Evolutionary conservation across 352 stramenopile genomes (phyloP).

Genomic region (Globisporangium acanthophoron): DNA sequence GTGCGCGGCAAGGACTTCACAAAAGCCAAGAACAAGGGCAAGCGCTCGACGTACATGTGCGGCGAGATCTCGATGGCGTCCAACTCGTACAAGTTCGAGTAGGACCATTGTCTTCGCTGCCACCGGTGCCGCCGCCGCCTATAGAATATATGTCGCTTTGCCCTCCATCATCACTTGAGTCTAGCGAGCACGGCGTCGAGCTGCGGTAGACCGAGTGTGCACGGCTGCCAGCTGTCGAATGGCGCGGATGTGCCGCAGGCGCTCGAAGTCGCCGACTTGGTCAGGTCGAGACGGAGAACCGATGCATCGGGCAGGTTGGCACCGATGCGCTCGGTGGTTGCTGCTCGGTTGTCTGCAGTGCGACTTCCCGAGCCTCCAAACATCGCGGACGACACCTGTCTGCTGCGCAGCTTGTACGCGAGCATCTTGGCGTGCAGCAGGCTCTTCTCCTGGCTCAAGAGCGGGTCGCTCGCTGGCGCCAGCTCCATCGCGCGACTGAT

Average conservation of each 20-base stretch:
- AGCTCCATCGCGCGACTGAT: conserved; percentile 33
- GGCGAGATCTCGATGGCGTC: conserved; percentile 91
- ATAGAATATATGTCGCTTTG: conserved; percentile 19
- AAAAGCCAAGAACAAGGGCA: conserved; percentile 99
- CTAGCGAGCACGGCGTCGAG: conserved; percentile 29
- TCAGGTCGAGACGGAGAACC: conserved; percentile 25
- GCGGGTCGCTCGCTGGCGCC: conserved; percentile 12
- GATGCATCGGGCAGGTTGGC: conserved; percentile 12
- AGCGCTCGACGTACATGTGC: conserved; percentile 95
- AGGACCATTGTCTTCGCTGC: not conserved
- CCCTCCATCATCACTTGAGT: not conserved
- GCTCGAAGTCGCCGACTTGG: conserved; percentile 12
- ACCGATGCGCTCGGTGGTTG: not conserved
- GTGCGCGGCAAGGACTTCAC: conserved; percentile 99
- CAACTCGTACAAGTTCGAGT: conserved; percentile 93
- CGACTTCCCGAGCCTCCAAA: conserved; percentile 20
- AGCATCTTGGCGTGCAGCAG: conserved; percentile 62
- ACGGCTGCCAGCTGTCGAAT: conserved; percentile 44
- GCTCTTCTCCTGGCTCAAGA: conserved; percentile 50
- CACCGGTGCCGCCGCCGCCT: not conserved
- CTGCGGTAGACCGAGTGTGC: conserved; percentile 26
- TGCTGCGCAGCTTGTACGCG: conserved; percentile 63
- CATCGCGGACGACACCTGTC: conserved; percentile 69
- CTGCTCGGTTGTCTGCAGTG: too few relatives aligned
- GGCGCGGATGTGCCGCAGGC: conserved; percentile 7